Evolutionary conservation across 1,284 basidiomycete species (phyloP).

Genomic region (Austropuccinia psidii): DNA sequence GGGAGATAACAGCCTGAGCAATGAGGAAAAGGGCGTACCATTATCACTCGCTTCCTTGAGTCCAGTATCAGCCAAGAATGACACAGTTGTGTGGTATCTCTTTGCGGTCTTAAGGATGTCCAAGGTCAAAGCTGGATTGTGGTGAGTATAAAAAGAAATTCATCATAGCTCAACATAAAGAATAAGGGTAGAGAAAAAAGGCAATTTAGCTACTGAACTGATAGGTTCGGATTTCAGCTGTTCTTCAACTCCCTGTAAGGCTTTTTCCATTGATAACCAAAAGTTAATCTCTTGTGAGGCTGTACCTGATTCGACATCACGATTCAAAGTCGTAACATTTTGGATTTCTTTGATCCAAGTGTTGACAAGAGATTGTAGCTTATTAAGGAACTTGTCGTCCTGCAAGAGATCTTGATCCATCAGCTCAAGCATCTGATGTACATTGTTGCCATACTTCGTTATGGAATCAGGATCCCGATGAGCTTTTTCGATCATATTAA

Average conservation of each 20-base stretch:
- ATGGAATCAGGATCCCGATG: conserved; percentile 41
- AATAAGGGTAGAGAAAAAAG: neutral
- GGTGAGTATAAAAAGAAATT: neutral
- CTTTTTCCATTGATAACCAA: conserved; percentile 89
- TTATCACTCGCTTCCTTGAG: conserved; percentile 83
- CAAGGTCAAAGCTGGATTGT: conserved; percentile 63
- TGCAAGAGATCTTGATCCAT: conserved; percentile 66
- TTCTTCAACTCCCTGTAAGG: conserved; percentile 82
- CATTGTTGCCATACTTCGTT: conserved; percentile 55
- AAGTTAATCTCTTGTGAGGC: conserved; percentile 99
- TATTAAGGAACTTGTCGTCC: conserved; percentile 87
- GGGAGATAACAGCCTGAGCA: neutral
- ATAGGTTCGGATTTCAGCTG: conserved; percentile 89
- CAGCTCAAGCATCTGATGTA: conserved; percentile 65
- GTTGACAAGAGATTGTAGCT: conserved; percentile 87
- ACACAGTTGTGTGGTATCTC: conserved; percentile 92
- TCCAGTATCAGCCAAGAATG: conserved; percentile 95
- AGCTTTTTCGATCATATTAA: conserved; percentile 65
- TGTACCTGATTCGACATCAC: conserved; percentile 90
- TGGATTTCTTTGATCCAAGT: conserved; percentile 98
- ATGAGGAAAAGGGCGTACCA: conserved; percentile 53
- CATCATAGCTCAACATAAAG: neutral
- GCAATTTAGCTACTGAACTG: conserved; percentile 42
- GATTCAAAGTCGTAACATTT: conserved; percentile 78
- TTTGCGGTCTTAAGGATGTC: conserved; percentile 92